Evolutionary conservation across 352 stramenopile species (phyloP), one percentile per base, ranked within the genome.

Genomic region (Phytophthora foliorum): DNA sequence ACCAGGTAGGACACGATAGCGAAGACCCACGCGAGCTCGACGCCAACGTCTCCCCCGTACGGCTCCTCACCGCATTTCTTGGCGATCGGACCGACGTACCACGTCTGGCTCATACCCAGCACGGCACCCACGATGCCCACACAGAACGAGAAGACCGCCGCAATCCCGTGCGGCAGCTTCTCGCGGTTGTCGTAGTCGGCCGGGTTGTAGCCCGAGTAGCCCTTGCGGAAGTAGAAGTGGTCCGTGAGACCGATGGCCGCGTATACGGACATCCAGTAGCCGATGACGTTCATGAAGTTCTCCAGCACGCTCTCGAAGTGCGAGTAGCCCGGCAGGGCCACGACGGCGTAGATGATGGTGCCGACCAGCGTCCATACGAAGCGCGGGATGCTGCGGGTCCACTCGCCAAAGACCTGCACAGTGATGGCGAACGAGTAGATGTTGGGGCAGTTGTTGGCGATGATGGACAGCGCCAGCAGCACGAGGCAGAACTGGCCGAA

Each of bases 241-340:
- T 84, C 77, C 1, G 63, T 74, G 19, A 84, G 29, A 4, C 58
- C 63, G 46, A 84, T 69, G 6, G 73, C 55, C 5, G 77, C 63
- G 67, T 84, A 84, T 48, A 76, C 55, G 10, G 77, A 76, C 42
- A 78, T 61, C 77, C 77, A 84, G 63, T 84, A 84, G 57, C 59
- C 73, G 68, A 84, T 84, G 73, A 84, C 46, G 69, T 81, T 84
- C 76, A 84, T 84, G 34, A 84, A 84, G 66, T 84, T 84, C 29
- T 84, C 66, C 14, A 84, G 63, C 42, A 84, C 69, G 38, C 45
- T 48, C 51, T 84, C 76, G 17, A 84, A 84, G 57, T 84, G 63
- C 34, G 63, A 69, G 67, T 81, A 84, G 25, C 73, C 73, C 0
- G 69, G 65, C 38, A 84, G 71, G 14, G 76, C 76, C 11, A 84